These are phyloP conservation scores for Acacia concinna DNA, from an alignment of 331 rosid genomes.

Conservation along the genomic window DNA sequence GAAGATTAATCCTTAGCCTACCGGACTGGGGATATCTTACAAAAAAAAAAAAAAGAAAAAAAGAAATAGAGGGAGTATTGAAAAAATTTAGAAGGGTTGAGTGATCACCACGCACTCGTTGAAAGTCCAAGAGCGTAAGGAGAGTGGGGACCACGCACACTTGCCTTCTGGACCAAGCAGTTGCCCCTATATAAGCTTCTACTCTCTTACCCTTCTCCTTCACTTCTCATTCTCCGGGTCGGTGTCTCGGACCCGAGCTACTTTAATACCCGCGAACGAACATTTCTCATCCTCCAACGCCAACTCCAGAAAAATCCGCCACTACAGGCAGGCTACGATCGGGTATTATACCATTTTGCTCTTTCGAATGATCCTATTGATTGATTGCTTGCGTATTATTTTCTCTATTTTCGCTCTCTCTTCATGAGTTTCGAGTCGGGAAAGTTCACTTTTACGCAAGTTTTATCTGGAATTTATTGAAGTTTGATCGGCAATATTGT, in stretches of 20 bases:
- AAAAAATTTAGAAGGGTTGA: not conserved
- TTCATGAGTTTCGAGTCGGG: not conserved
- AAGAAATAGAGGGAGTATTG: not conserved
- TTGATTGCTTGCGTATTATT: not conserved
- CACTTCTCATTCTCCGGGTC: not conserved
- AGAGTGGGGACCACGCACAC: not conserved
- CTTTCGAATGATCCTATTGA: not conserved
- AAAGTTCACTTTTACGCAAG: not conserved
- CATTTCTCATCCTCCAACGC: not conserved
- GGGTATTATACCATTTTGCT: slow-evolving; percentile 2
- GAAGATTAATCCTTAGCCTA: too few relatives aligned
- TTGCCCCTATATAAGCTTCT: not conserved
- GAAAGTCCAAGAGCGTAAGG: not conserved
- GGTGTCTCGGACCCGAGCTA: not conserved
- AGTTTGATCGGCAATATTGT: not conserved
- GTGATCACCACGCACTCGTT: not conserved
- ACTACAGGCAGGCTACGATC: not conserved
- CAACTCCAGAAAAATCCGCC: not conserved
- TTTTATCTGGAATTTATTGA: not conserved
- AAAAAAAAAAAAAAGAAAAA: too few relatives aligned
- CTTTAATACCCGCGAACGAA: not conserved
- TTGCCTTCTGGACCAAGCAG: not conserved
- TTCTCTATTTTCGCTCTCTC: not conserved
- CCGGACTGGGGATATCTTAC: too few relatives aligned
- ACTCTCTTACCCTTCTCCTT: not conserved